These are phyloP conservation scores for Pyricularia sp. DNA, from an alignment of 2,329 filamentous ascomycete genomes.

Conservation along the genomic window DNA sequence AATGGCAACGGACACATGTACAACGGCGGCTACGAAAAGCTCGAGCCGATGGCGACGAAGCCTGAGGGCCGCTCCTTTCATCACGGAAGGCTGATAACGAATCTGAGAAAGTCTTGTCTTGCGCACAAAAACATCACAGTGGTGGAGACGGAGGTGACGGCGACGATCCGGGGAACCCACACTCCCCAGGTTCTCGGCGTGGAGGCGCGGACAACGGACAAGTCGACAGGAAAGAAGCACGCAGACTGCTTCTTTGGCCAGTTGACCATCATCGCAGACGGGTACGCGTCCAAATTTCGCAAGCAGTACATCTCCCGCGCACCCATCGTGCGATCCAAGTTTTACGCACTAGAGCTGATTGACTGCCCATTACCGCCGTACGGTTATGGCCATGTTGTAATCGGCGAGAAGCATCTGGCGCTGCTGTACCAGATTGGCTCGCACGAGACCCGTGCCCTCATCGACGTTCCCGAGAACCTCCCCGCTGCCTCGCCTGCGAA, in stretches of 20 bases:
- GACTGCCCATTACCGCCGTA: slow-evolving; percentile 71
- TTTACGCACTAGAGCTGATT: slow-evolving; percentile 88
- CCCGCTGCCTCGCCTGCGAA: slow-evolving; percentile 62
- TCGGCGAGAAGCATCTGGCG: slow-evolving; percentile 66
- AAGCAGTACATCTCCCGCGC: slow-evolving; percentile 61
- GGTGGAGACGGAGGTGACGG: slow-evolving; percentile 78
- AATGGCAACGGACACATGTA: not conserved
- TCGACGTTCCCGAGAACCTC: slow-evolving; percentile 75
- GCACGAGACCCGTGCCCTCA: slow-evolving; percentile 81
- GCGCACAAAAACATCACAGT: slow-evolving; percentile 77
- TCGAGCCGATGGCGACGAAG: slow-evolving; percentile 25
- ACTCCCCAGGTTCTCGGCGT: slow-evolving; percentile 73
- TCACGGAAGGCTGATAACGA: slow-evolving; percentile 85
- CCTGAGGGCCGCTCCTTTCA: slow-evolving; percentile 80
- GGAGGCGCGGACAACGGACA: slow-evolving; percentile 56
- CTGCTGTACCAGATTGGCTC: slow-evolving; percentile 96
- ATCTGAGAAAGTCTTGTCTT: slow-evolving; percentile 66
- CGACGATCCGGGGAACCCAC: slow-evolving; percentile 61
- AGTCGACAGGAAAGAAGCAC: slow-evolving; percentile 43
- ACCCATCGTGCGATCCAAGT: slow-evolving; percentile 72
- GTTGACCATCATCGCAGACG: slow-evolving; percentile 83
- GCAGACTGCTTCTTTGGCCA: slow-evolving; percentile 77
- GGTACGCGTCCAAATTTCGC: slow-evolving; percentile 86
- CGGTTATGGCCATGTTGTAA: slow-evolving; percentile 77
- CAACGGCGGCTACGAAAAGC: slow-evolving; percentile 20